These are phyloP conservation scores for Stephanocyclus meneghinianus DNA, from an alignment of 352 stramenopile genomes.

Conservation along the genomic window DNA sequence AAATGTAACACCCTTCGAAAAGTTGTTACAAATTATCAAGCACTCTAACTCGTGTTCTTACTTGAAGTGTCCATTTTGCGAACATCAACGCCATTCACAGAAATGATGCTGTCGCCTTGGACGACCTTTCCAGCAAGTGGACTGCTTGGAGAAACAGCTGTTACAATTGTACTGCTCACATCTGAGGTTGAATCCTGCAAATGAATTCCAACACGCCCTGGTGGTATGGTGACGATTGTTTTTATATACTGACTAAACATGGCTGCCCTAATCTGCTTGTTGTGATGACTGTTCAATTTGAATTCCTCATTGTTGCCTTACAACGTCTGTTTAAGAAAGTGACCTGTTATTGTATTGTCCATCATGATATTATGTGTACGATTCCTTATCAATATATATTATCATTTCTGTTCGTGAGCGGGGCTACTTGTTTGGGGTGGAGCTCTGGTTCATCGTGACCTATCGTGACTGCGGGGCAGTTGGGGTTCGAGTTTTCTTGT, in stretches of 20 bases:
- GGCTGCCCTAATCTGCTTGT: too few relatives aligned
- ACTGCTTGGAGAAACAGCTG: background rate
- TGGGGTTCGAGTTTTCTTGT: too few relatives aligned
- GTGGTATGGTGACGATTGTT: constrained; percentile 6
- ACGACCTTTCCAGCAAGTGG: background rate
- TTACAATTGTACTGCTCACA: constrained; percentile 3
- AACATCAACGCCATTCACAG: constrained; percentile 26
- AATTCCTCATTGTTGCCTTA: too few relatives aligned
- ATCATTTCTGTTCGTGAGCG: too few relatives aligned
- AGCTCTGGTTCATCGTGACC: too few relatives aligned
- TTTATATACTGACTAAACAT: background rate
- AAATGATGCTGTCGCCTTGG: constrained; percentile 9
- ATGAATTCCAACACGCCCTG: constrained; percentile 20
- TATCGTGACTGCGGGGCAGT: too few relatives aligned
- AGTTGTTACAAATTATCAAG: background rate
- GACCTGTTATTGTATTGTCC: too few relatives aligned
- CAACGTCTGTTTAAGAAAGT: too few relatives aligned
- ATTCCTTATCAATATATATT: too few relatives aligned
- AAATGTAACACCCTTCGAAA: background rate
- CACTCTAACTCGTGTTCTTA: background rate
- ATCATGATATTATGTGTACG: too few relatives aligned
- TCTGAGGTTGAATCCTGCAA: constrained; percentile 1
- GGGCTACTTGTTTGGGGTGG: too few relatives aligned
- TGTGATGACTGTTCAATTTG: too few relatives aligned
- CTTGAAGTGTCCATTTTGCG: constrained; percentile 11